Evolutionary conservation across 805 yeast species (phyloP).

Genomic region (Isabelozyma gotoi): DNA sequence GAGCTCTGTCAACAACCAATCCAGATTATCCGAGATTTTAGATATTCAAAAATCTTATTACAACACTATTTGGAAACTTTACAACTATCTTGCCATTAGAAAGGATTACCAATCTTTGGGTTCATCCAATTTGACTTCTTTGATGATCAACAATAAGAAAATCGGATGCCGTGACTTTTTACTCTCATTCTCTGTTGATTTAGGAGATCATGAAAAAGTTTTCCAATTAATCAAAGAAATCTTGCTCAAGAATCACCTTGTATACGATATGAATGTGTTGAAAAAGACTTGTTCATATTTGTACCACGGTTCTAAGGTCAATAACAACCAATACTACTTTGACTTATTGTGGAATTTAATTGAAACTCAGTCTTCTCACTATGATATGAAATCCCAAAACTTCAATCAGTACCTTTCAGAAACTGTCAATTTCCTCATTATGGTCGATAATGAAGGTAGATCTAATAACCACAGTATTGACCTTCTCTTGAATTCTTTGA

Average conservation of each 20-base stretch:
- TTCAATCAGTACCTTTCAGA: conserved; percentile 33
- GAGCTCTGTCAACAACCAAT: neutral
- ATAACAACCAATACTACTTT: conserved; percentile 23
- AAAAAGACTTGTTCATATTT: conserved; percentile 31
- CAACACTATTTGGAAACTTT: conserved; percentile 27
- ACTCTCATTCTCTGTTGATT: conserved; percentile 29
- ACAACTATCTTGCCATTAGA: conserved; percentile 34
- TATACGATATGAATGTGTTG: conserved; percentile 26
- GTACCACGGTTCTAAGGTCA: conserved; percentile 20
- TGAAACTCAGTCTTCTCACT: conserved; percentile 33
- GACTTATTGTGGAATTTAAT: conserved; percentile 31
- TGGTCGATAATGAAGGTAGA: conserved; percentile 4
- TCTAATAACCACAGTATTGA: conserved; percentile 13
- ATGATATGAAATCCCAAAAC: conserved; percentile 14
- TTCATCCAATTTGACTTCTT: conserved; percentile 3
- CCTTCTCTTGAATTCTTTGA: conserved; percentile 26
- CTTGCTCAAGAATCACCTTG: conserved; percentile 26
- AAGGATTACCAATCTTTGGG: conserved; percentile 27
- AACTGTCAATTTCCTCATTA: conserved; percentile 19
- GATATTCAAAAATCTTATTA: conserved; percentile 12
- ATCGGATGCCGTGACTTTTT: conserved; percentile 26
- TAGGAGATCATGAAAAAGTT: conserved; percentile 31
- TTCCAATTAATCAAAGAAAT: conserved; percentile 38
- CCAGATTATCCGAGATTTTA: conserved; percentile 3
- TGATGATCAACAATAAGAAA: conserved; percentile 6